Base-by-base conservation (phyloP, 768 basidiomycete species). In the Mycena rosella region DNA sequence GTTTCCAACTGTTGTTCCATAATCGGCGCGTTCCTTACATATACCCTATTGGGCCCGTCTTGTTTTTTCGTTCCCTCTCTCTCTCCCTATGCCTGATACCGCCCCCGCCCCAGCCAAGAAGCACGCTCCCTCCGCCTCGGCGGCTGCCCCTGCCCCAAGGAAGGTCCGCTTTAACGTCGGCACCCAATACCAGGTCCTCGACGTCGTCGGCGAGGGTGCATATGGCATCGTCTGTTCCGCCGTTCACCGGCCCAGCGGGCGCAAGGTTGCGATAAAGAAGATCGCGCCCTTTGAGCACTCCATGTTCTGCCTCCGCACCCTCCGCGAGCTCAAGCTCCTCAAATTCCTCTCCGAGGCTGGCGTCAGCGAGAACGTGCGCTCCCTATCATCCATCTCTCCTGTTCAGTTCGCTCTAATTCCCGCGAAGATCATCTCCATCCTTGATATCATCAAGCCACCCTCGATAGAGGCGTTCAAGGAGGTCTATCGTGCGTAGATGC, bases 171-270 rank as follows among this genome's bases (percentile, higher is more conserved):
- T 95, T 84, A 95, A 95, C 82, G 93, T 95, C 73, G 93, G 93
- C 45, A 88, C 89, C 38, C 91, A 92, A 80, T 95, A 95, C 74
- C 89, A 94, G 77, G 91, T 95, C 29, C 87, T 94, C 70, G 92
- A 94, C 82, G 91, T 94, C 75, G 92, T 96, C 63, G 93, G 94
- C 54, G 94, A 95, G 77, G 94, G 96, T 27, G 96, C 96, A 57
- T 96, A 97, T 76, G 97, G 97, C 56, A 93, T 97, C 75, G 96
- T 98, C 67, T 96, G 94, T 79, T 96, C 96, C 26, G 96, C 96
- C 6, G 83, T 96, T 4, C 96, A 99, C 77, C 78, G 89, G 68
- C 91, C 95, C 2, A 94, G 93, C 58, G 90, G 91, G 58, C 91
- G 94, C 65, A 95, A 95, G 79, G 97, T 99, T 67, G 96, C 96